phyloP scores from a whole-genome alignment of 441 rosid genomes.

The Gossypium gossypioides region DNA sequence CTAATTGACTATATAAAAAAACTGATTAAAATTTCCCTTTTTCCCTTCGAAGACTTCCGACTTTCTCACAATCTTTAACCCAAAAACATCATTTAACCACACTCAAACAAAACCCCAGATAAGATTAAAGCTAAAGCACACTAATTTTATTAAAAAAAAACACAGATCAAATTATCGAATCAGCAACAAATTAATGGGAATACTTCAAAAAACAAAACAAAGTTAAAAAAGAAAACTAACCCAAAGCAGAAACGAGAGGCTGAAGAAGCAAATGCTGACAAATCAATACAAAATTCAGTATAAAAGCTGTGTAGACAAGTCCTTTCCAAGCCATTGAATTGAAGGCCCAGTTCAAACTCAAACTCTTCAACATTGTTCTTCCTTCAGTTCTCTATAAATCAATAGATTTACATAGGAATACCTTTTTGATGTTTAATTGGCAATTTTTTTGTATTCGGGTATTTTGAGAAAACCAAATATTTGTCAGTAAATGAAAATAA shows the following conservation, averaged over 20 bases:
- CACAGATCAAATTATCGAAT: slow-evolving; percentile 1
- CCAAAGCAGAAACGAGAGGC: slow-evolving; percentile 79
- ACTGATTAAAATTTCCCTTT: background rate
- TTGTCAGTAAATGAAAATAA: background rate
- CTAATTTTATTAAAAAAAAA: background rate
- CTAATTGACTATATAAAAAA: background rate
- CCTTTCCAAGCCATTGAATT: slow-evolving; percentile 71
- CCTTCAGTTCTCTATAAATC: background rate
- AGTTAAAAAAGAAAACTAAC: slow-evolving; percentile 19
- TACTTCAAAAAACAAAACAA: background rate
- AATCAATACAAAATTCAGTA: slow-evolving; percentile 65
- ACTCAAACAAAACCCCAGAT: background rate
- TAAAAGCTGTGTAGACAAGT: slow-evolving; percentile 37
- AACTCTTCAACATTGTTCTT: slow-evolving; percentile 31
- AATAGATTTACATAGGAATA: background rate
- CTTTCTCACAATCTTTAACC: background rate
- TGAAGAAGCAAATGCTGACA: slow-evolving; percentile 81
- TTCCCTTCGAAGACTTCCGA: background rate
- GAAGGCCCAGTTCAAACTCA: slow-evolving; percentile 28
- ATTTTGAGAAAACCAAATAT: background rate
- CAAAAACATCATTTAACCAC: background rate
- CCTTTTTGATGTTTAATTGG: background rate
- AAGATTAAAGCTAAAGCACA: background rate
- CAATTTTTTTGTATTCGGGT: background rate
- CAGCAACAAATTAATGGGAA: background rate